A percentile compares a stretch with the other conserved stretches of the same genome.
Conservation (phyloP, 208 protist species). For the Trypanosoma melophagium region DNA sequence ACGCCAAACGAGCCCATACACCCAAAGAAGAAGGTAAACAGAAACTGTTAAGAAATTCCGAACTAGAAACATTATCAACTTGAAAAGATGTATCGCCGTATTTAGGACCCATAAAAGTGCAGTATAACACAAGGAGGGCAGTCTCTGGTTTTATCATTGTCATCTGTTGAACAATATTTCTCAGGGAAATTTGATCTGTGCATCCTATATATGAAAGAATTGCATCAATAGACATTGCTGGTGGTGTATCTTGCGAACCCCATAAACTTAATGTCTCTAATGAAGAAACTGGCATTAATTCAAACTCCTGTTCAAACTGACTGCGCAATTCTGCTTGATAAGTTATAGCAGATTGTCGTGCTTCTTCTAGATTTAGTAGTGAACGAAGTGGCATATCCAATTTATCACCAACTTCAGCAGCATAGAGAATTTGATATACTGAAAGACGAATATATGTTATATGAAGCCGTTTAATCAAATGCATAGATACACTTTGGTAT, state of each 20-base stretch:
- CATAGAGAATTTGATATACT: constrained; percentile 20
- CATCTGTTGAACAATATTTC: constrained; percentile 32
- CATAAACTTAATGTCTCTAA: constrained; percentile 31
- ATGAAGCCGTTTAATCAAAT: constrained; percentile 42
- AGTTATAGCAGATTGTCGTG: constrained; percentile 8
- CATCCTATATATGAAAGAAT: constrained; percentile 45
- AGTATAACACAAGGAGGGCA: constrained; percentile 71
- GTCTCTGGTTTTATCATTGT: constrained; percentile 34
- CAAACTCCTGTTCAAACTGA: constrained; percentile 35
- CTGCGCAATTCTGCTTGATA: constrained; percentile 35
- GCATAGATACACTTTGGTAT: constrained; percentile 37
- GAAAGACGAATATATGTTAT: constrained; percentile 32
- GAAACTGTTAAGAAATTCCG: constrained; percentile 52
- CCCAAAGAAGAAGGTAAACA: constrained; percentile 38
- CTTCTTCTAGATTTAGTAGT: constrained; percentile 39
- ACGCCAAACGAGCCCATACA: constrained; percentile 48
- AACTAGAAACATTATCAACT: constrained; percentile 27
- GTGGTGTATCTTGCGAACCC: constrained; percentile 25
- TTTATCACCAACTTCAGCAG: constrained; percentile 8
- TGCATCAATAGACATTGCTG: constrained; percentile 52
- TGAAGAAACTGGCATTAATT: constrained; percentile 30
- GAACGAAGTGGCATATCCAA: constrained; percentile 38
- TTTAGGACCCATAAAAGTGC: constrained; percentile 21
- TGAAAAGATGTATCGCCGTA: neutral
- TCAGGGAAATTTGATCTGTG: constrained; percentile 31